phyloP scores from a whole-genome alignment of 1,284 basidiomycete species.

The Anthracocystis walkeri region DNA sequence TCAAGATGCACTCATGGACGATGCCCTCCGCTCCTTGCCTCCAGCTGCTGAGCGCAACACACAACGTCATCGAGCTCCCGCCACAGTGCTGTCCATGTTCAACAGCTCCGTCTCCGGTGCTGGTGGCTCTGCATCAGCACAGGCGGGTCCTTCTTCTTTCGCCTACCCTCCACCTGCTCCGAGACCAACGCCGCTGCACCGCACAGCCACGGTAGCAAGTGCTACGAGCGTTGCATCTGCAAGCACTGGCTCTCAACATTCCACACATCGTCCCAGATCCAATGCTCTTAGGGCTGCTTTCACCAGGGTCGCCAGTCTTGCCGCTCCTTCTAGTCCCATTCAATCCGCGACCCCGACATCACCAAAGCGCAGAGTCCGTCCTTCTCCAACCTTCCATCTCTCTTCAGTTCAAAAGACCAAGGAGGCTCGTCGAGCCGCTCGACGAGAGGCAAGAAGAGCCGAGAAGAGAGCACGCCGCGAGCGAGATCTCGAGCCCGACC shows the following conservation, averaged over 20 bases:
- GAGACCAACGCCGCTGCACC: slow-evolving; percentile 18
- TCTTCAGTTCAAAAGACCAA: slow-evolving; percentile 43
- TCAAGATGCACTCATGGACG: slow-evolving; percentile 43
- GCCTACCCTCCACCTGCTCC: slow-evolving; percentile 24
- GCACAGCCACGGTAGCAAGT: slow-evolving; percentile 26
- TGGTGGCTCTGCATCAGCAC: slow-evolving; percentile 1
- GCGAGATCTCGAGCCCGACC: slow-evolving; percentile 20
- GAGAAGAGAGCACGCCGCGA: slow-evolving; percentile 22
- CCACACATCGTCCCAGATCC: slow-evolving; percentile 17
- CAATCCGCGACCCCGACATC: slow-evolving; percentile 8
- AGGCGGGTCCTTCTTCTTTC: slow-evolving; percentile 14
- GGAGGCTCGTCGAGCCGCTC: slow-evolving; percentile 35
- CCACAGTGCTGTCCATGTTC: slow-evolving; percentile 41
- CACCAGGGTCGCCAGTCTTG: slow-evolving; percentile 24
- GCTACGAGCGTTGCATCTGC: slow-evolving; percentile 12
- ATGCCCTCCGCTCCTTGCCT: slow-evolving; percentile 51
- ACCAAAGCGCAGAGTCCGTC: slow-evolving; percentile 4
- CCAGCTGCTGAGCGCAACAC: slow-evolving; percentile 32
- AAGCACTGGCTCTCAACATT: slow-evolving; percentile 24
- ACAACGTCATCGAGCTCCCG: slow-evolving; percentile 28
- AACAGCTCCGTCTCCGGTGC: slow-evolving; percentile 23
- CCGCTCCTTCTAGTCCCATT: slow-evolving; percentile 25
- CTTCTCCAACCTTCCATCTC: slow-evolving; percentile 21
- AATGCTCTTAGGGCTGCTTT: slow-evolving; percentile 31
- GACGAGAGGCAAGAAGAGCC: slow-evolving; percentile 25